Evolutionary conservation across 345 rosid species (phyloP), one percentile per base, ranked within the genome.

Genomic region (Brassica juncea): DNA sequence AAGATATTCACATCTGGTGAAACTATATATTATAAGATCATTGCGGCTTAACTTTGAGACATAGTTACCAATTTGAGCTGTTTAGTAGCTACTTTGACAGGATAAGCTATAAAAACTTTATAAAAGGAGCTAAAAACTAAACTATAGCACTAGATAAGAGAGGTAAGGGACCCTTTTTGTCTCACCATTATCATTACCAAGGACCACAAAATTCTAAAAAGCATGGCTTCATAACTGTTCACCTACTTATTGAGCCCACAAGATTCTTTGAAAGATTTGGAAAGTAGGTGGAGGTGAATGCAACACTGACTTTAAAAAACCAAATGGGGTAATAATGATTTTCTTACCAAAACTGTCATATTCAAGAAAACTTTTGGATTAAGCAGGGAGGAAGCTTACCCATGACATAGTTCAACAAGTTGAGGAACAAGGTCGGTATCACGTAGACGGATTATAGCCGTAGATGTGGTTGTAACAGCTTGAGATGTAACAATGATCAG

Each of bases 341-440:
- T 5, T 8, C 19, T n/a, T n/a, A 7, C 57, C 57, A n/a, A 49
- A 14, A 49, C 4, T 6, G 57, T 49, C 19, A 49, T 1, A 49
- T 14, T 49, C 57, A 49, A 49, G 57, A 49, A 49, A 49, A 14
- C 57, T 49, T 49, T 49, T 4, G 19, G 57, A 54, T 54, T 25
- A 16, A 54, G 25, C 25, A 54, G 25, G 16, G 32, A 81, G 76
- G 12, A 67, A 58, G 85, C 25, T 64, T 85, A 94, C 99, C 94
- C 99, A 58, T 91, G 99, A 83, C 95, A 92, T 32, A 94, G 90
- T 62, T 90, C 94, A 80, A 89, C 86, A 57, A 94, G 91, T 80
- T 89, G 96, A 27, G 99, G 97, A 81, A 94, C 97, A 77, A 94
- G 98, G 85, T 87, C 90, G 42, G 88, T 82, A 85, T 94, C 96